These are phyloP conservation scores for Claviceps purpurea DNA, from an alignment of 2,329 filamentous ascomycete species.

Conservation along the genomic window DNA sequence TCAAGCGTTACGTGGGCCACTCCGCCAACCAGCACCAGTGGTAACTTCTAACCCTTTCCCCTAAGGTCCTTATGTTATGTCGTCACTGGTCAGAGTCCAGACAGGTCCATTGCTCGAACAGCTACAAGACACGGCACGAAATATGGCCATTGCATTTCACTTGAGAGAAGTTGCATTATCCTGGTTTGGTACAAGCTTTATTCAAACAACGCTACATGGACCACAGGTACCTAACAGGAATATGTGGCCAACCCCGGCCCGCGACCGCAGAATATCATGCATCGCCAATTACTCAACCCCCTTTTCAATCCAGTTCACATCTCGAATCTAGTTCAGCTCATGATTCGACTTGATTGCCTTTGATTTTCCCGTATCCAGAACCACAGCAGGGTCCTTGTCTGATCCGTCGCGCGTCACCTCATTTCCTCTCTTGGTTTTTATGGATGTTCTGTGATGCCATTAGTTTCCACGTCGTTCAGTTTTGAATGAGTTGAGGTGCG, in stretches of 20 bases:
- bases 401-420: constrained; percentile 26
- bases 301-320: background rate
- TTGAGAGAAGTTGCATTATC: too few relatives aligned
- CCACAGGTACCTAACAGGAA: too few relatives aligned
- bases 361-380: constrained; percentile 21
- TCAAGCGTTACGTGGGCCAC: background rate
- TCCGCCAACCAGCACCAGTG: background rate
- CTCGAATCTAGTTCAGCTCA: constrained; percentile 5
- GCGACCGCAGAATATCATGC: background rate
- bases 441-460: constrained; percentile 16
- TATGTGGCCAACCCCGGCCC: too few relatives aligned
- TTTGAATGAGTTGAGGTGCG: too few relatives aligned
- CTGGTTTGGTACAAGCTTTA: too few relatives aligned
- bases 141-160: too few relatives aligned
- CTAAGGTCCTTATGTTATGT: too few relatives aligned
- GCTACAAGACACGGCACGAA: too few relatives aligned
- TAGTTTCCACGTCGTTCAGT: background rate
- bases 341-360: constrained; percentile 5
- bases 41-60: too few relatives aligned
- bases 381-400: constrained; percentile 27
- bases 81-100: too few relatives aligned
- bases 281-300: background rate
- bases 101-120: too few relatives aligned
- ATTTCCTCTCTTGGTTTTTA: constrained; percentile 29
- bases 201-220: too few relatives aligned